These are phyloP conservation scores for Leccinum aurantiacum DNA, from an alignment of 768 basidiomycete genomes.

Conservation along the genomic window DNA sequence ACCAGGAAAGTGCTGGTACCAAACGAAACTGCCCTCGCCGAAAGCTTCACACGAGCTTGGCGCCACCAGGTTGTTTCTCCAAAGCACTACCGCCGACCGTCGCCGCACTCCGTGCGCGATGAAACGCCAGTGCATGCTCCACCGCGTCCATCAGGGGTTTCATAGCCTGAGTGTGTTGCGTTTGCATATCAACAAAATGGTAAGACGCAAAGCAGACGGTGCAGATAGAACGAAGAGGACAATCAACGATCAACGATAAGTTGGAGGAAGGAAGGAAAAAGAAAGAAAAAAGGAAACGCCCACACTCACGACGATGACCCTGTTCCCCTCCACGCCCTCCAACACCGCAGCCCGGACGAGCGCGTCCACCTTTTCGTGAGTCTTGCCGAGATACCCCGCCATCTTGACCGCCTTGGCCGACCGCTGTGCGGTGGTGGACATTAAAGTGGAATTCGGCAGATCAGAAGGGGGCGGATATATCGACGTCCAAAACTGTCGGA, in stretches of 20 bases:
- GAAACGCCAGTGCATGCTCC: conserved; percentile 66
- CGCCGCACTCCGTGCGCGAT: conserved; percentile 39
- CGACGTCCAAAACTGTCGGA: conserved; percentile 93
- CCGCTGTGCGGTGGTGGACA: conserved; percentile 64
- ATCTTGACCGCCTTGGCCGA: conserved; percentile 83
- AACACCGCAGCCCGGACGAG: conserved; percentile 63
- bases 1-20: background rate
- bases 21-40: background rate
- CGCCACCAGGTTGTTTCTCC: conserved; percentile 3
- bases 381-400: conserved; percentile 77
- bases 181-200: background rate
- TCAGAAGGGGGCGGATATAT: conserved; percentile 75
- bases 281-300: conserved; percentile 16
- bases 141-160: conserved; percentile 72
- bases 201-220: background rate
- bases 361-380: conserved; percentile 77
- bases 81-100: conserved; percentile 8
- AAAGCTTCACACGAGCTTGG: conserved; percentile 12
- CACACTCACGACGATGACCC: conserved; percentile 62
- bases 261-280: background rate
- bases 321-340: conserved; percentile 59
- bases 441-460: conserved; percentile 33
- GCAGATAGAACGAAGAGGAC: background rate
- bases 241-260: background rate
- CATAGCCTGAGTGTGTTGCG: conserved; percentile 55